Conservation (phyloP, 768 basidiomycete genomes). For the Amanita polypyramis region DNA sequence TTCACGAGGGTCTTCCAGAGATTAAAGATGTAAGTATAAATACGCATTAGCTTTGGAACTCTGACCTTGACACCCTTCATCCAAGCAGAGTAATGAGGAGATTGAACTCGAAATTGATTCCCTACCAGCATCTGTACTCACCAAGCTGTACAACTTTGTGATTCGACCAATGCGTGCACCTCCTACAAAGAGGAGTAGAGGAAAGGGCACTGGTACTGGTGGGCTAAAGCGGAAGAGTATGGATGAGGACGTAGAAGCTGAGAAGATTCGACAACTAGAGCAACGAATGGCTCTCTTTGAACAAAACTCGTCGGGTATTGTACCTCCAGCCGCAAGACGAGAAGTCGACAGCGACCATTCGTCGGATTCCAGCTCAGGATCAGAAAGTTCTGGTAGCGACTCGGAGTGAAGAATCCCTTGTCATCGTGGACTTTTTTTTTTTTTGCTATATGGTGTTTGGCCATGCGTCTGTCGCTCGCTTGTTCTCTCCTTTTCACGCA, state of each 20-base stretch:
- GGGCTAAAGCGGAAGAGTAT: slow-evolving; percentile 91
- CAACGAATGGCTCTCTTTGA: slow-evolving; percentile 82
- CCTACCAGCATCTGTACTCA: slow-evolving; percentile 76
- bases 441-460: slow-evolving; percentile 11
- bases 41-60: neutral
- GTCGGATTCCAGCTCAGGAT: slow-evolving; percentile 70
- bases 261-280: slow-evolving; percentile 89
- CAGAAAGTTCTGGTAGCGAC: slow-evolving; percentile 71
- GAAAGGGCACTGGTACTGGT: slow-evolving; percentile 80
- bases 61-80: slow-evolving; percentile 10
- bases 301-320: slow-evolving; percentile 24
- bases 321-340: slow-evolving; percentile 24
- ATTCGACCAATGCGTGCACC: slow-evolving; percentile 67
- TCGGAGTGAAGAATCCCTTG: slow-evolving; percentile 45
- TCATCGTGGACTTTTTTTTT: slow-evolving; percentile 11
- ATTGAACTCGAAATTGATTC: slow-evolving; percentile 97
- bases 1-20: slow-evolving; percentile 88
- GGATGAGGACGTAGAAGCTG: slow-evolving; percentile 94
- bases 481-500: slow-evolving; percentile 7
- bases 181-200: slow-evolving; percentile 54
- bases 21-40: slow-evolving; percentile 71
- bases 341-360: slow-evolving; percentile 61
- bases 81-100: slow-evolving; percentile 80
- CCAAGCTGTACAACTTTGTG: slow-evolving; percentile 93
- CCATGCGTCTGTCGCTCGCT: slow-evolving; percentile 13